A percentile compares a stretch with the other conserved stretches of the same genome.
phyloP scores from a whole-genome alignment of 78 protist genomes.

The Monosiga brevicollis region DNA sequence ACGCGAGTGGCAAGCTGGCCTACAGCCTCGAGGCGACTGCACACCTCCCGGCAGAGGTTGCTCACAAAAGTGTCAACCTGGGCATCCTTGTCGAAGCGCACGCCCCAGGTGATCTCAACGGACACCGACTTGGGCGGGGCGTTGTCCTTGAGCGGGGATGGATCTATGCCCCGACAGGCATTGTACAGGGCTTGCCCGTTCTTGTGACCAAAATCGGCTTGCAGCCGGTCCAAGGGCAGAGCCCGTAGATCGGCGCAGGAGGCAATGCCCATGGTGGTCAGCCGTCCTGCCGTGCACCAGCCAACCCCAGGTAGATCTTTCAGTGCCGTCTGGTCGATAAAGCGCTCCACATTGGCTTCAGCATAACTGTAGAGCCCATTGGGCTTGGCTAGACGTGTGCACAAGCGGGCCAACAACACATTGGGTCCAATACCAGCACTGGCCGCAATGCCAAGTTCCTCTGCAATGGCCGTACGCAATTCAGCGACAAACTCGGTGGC shows the following conservation, averaged over 20 bases:
- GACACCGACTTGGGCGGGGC: not conserved
- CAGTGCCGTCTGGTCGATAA: not conserved
- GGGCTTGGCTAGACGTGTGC: slow-evolving; percentile 20
- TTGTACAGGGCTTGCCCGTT: slow-evolving; percentile 6
- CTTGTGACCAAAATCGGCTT: not conserved
- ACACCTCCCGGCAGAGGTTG: not conserved
- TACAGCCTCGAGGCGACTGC: not conserved
- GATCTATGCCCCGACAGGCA: not conserved
- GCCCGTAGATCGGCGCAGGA: not conserved
- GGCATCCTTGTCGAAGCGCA: not conserved
- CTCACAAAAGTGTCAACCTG: not conserved
- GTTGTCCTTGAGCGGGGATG: not conserved
- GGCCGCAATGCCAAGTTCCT: slow-evolving; percentile 3
- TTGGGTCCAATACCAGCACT: slow-evolving; percentile 8
- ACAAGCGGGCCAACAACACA: slow-evolving; percentile 19
- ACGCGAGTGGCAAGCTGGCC: not conserved
- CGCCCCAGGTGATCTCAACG: slow-evolving; percentile 11
- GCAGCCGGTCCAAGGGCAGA: not conserved
- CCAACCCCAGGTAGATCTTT: slow-evolving; percentile 26
- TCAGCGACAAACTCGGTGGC: not conserved
- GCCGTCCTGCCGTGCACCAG: not conserved
- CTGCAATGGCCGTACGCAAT: not conserved
- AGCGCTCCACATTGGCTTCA: not conserved
- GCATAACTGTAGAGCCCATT: not conserved
- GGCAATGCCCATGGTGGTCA: not conserved